Percentiles rank a stretch among this genome's conserved stretches.
These are phyloP conservation scores for Talaromyces rugulosus DNA, from an alignment of 2,329 filamentous ascomycete genomes.

Conservation along the genomic window DNA sequence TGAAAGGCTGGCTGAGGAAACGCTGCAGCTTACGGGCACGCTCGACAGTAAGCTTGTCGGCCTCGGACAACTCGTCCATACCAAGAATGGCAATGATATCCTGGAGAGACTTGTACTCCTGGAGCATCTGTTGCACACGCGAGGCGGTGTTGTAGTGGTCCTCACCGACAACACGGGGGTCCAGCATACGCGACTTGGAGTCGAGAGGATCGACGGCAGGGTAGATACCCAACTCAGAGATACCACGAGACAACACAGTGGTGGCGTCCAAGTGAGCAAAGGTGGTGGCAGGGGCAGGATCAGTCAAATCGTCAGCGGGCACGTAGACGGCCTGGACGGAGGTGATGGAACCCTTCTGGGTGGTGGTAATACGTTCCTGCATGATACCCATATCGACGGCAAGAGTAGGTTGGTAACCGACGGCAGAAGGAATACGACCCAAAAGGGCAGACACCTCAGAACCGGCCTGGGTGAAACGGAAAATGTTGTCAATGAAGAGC, in stretches of 20 bases:
- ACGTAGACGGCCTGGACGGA: conserved; percentile 99
- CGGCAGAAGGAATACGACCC: conserved; percentile 99
- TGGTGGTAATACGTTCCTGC: conserved; percentile 99
- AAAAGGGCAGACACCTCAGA: conserved; percentile 99
- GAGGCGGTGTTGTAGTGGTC: conserved; percentile 96
- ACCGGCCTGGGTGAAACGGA: conserved; percentile 99
- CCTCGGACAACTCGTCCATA: conserved; percentile 99
- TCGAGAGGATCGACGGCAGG: conserved; percentile 99
- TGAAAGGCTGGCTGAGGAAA: conserved; percentile 99
- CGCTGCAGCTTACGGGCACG: conserved; percentile 99
- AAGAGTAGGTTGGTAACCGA: conserved; percentile 99
- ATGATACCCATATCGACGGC: conserved; percentile 98
- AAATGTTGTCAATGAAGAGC: conserved; percentile 99
- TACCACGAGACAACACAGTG: conserved; percentile 99
- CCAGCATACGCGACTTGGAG: conserved; percentile 99
- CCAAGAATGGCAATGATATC: conserved; percentile 99
- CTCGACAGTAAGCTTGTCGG: conserved; percentile 99
- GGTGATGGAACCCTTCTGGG: conserved; percentile 98
- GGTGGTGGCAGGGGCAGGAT: conserved; percentile 97
- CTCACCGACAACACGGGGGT: conserved; percentile 96
- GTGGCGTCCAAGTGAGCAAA: conserved; percentile 99
- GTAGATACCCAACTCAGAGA: conserved; percentile 99
- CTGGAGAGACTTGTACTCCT: conserved; percentile 99
- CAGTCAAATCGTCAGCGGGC: conserved; percentile 99
- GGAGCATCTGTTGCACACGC: conserved; percentile 97